Percentiles rank a stretch among this genome's conserved stretches.
Evolutionary conservation across 345 rosid genomes (phyloP).

Genomic region (Noccaea caerulescens): DNA sequence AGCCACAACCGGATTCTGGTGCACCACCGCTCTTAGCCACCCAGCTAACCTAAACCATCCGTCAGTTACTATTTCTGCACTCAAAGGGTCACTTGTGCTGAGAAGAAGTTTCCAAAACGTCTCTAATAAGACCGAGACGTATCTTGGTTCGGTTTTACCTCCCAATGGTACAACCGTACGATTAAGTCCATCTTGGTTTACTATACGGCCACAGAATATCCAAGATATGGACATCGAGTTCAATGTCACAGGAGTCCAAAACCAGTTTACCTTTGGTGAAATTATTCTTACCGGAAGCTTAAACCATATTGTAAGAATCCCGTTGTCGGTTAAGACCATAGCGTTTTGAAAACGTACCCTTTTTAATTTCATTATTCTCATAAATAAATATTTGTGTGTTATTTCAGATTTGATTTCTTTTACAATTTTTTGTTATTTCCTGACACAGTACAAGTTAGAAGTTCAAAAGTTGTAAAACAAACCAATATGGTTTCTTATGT

Average conservation of each 20-base stretch:
- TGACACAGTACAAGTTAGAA: neutral
- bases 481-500: too few relatives aligned
- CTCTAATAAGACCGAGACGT: conserved; percentile 57
- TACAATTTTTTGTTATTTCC: neutral
- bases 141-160: conserved; percentile 52
- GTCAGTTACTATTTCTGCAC: conserved; percentile 66
- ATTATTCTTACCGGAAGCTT: conserved; percentile 70
- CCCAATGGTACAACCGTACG: conserved; percentile 67
- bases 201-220: conserved; percentile 48
- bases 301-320: conserved; percentile 70
- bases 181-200: conserved; percentile 67
- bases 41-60: conserved; percentile 80
- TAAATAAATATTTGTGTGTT: neutral
- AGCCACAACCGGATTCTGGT: conserved; percentile 58
- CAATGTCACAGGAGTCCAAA: conserved; percentile 47
- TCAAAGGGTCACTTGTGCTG: conserved; percentile 48
- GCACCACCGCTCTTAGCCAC: conserved; percentile 51
- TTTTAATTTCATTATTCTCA: neutral
- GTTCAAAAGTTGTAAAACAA: neutral
- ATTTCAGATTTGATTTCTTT: neutral
- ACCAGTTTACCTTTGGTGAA: conserved; percentile 68
- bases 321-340: conserved; percentile 57
- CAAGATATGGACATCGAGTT: conserved; percentile 61
- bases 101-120: conserved; percentile 65
- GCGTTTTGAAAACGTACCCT: conserved; percentile 8